Percentiles rank a stretch among this genome's conserved stretches.
Conservation (phyloP, 371 early-diverging fungal species). For the Rhizopus delemar region DNA sequence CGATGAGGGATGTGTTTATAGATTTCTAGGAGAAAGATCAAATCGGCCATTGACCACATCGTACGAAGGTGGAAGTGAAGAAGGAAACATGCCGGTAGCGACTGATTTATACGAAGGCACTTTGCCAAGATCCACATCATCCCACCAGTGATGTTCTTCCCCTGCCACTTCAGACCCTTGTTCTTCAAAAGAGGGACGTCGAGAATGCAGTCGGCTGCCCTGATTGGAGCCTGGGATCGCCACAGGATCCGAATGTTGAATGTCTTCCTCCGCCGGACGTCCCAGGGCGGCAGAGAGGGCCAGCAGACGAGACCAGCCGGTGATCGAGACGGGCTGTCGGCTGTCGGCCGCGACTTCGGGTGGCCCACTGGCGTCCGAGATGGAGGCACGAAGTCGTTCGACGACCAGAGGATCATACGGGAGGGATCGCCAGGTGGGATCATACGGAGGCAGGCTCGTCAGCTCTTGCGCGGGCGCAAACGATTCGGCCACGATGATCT, state of each 20-base stretch:
- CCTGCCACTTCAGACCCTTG: not conserved
- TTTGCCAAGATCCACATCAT: conserved; percentile 42
- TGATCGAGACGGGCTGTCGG: conserved; percentile 13
- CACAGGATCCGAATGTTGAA: conserved; percentile 11
- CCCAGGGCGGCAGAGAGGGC: conserved; percentile 12
- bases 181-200: conserved; percentile 16
- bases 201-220: conserved; percentile 22
- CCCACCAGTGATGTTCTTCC: conserved; percentile 32
- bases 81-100: conserved; percentile 30
- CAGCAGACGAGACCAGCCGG: conserved; percentile 25
- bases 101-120: conserved; percentile 45
- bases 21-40: not conserved
- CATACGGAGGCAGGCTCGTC: conserved; percentile 27
- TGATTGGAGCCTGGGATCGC: conserved; percentile 21
- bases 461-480: conserved; percentile 23
- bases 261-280: not conserved
- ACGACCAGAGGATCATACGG: conserved; percentile 19
- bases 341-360: not conserved
- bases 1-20: not conserved
- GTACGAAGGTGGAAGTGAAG: conserved; percentile 42
- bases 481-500: conserved; percentile 24
- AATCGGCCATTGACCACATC: conserved; percentile 15
- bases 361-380: conserved; percentile 14
- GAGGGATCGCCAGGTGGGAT: conserved; percentile 27
- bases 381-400: conserved; percentile 11